These are phyloP conservation scores for Chrysosporium queenslandicum DNA, from an alignment of 2,329 filamentous ascomycete genomes.

Conservation along the genomic window DNA sequence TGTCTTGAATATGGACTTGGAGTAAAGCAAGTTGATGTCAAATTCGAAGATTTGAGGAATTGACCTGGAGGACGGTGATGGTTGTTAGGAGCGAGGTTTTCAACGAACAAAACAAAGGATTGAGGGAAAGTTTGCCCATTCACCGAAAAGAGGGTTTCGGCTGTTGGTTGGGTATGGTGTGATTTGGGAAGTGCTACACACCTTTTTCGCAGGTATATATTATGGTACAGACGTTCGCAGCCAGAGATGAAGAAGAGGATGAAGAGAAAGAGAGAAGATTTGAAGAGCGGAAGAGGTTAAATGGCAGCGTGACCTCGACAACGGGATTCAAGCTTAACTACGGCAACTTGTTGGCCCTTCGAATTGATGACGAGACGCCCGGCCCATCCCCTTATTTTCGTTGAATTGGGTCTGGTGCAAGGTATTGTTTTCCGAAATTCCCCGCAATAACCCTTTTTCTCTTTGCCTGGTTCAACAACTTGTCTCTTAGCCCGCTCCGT, in stretches of 20 bases:
- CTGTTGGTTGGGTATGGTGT: background rate
- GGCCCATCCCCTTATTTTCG: slow-evolving; percentile 8
- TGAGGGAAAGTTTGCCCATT: background rate
- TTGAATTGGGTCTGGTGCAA: slow-evolving; percentile 7
- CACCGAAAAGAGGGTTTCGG: slow-evolving; percentile 9
- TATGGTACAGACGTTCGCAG: background rate
- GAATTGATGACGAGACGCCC: background rate
- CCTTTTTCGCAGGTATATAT: background rate
- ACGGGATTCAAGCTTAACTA: slow-evolving; percentile 3
- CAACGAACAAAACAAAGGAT: slow-evolving; percentile 6
- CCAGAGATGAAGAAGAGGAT: background rate
- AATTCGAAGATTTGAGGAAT: slow-evolving; percentile 3
- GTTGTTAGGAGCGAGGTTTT: background rate
- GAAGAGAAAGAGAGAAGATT: background rate
- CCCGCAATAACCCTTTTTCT: slow-evolving; percentile 3
- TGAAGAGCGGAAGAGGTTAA: background rate
- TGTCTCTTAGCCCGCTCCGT: background rate
- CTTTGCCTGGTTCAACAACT: slow-evolving; percentile 2
- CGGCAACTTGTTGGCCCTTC: background rate
- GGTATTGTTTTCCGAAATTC: slow-evolving; percentile 12
- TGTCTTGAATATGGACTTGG: background rate
- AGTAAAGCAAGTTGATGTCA: background rate
- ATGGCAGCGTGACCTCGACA: slow-evolving; percentile 2
- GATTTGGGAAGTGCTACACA: background rate
- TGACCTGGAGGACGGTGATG: background rate